These are phyloP conservation scores for Umbelopsis isabellina DNA, from an alignment of 192 early-diverging fungal species.

Conservation along the genomic window DNA sequence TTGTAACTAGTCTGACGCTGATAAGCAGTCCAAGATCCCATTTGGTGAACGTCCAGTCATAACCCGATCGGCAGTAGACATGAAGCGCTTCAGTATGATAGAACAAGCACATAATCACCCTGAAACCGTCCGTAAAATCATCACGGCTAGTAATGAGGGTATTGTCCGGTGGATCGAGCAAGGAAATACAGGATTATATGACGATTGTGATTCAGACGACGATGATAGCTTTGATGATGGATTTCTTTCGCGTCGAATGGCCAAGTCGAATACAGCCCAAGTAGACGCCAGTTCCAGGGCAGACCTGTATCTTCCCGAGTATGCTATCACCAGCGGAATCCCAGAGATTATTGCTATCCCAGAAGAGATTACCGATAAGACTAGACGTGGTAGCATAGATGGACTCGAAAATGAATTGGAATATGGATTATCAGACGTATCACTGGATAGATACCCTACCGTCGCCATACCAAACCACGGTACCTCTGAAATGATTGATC, in stretches of 20 bases:
- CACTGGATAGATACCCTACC: constrained; percentile 46
- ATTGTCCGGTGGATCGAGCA: constrained; percentile 28
- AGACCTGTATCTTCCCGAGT: constrained; percentile 60
- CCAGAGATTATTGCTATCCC: constrained; percentile 40
- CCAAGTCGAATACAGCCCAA: constrained; percentile 25
- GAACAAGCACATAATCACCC: constrained; percentile 43
- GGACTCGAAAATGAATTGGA: constrained; percentile 14
- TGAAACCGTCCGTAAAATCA: constrained; percentile 28
- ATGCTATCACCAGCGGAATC: constrained; percentile 43
- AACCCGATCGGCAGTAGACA: constrained; percentile 58
- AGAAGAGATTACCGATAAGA: neutral
- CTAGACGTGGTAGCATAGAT: neutral
- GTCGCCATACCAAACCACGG: constrained; percentile 42
- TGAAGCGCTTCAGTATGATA: constrained; percentile 57
- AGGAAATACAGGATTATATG: constrained; percentile 31
- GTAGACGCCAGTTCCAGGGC: constrained; percentile 26
- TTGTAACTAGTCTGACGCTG: constrained; percentile 30
- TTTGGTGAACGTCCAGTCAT: constrained; percentile 62
- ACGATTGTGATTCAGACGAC: constrained; percentile 42
- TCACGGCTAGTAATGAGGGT: constrained; percentile 24
- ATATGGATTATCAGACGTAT: constrained; percentile 27
- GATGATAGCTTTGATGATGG: constrained; percentile 37
- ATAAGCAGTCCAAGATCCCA: constrained; percentile 49
- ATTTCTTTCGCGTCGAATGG: constrained; percentile 35
- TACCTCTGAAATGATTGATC: constrained; percentile 42